A percentile compares a stretch with the other conserved stretches of the same genome.
phyloP scores from a whole-genome alignment of 176 grass and related monocot genomes.

The Bothriochloa decipiens region DNA sequence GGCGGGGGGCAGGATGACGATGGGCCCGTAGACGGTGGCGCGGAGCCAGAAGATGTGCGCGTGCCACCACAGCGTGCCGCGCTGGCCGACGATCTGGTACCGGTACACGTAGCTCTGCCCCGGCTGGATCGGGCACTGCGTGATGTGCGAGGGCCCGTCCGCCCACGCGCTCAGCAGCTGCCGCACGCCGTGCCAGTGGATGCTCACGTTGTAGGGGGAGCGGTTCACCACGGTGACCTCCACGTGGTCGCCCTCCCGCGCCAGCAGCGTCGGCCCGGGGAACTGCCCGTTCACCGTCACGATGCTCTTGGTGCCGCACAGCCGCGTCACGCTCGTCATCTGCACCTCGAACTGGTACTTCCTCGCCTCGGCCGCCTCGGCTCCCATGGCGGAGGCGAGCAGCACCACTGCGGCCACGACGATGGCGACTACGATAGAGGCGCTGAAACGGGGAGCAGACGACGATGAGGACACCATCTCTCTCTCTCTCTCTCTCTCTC shows the following conservation, averaged over 20 bases:
- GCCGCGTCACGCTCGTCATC: conserved; percentile 61
- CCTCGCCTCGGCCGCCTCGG: conserved; percentile 51
- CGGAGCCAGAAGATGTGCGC: conserved; percentile 73
- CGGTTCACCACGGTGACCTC: conserved; percentile 68
- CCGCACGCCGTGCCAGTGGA: conserved; percentile 89
- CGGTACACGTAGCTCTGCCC: conserved; percentile 69
- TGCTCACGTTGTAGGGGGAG: conserved; percentile 68
- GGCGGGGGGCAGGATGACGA: conserved; percentile 75
- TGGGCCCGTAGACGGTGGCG: conserved; percentile 63
- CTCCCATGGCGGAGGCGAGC: background rate
- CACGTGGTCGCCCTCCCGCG: conserved; percentile 73
- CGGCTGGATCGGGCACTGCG: conserved; percentile 77
- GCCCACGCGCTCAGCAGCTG: conserved; percentile 77
- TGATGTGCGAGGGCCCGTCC: conserved; percentile 78
- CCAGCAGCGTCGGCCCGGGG: conserved; percentile 64
- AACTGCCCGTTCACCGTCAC: conserved; percentile 83
- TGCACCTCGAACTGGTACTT: conserved; percentile 72
- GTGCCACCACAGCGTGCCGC: conserved; percentile 80
- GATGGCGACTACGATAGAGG: background rate
- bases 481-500: background rate
- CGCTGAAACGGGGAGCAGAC: conserved; percentile 13
- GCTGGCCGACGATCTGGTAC: conserved; percentile 59
- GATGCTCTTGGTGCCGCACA: conserved; percentile 81
- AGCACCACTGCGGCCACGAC: background rate
- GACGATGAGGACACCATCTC: conserved; percentile 29